Conservation (phyloP, 2,329 filamentous ascomycete species). For the Aspergillus terreus region DNA sequence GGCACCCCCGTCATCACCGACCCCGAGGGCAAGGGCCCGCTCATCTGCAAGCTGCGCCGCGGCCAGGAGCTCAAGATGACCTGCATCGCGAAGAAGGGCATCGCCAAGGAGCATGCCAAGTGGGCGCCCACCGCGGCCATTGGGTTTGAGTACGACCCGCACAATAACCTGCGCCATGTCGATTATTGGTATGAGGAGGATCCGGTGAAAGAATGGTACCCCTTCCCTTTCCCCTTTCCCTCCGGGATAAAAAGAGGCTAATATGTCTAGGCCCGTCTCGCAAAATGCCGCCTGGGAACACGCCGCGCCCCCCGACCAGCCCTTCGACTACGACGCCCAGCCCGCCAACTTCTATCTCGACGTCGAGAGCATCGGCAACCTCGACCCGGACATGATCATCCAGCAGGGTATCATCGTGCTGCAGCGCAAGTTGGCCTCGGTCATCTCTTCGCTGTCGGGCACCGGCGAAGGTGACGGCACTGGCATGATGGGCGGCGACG, state of each 20-base stretch:
- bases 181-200: slow-evolving; percentile 95
- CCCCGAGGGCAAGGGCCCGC: slow-evolving; percentile 71
- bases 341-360: slow-evolving; percentile 89
- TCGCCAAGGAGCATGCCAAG: slow-evolving; percentile 97
- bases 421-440: slow-evolving; percentile 81
- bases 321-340: slow-evolving; percentile 85
- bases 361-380: slow-evolving; percentile 80
- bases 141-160: slow-evolving; percentile 96
- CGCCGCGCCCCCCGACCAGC: slow-evolving; percentile 72
- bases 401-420: slow-evolving; percentile 83
- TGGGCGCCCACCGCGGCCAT: slow-evolving; percentile 92
- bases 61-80: slow-evolving; percentile 86
- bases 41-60: slow-evolving; percentile 86
- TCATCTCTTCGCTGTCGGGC: slow-evolving; percentile 64
- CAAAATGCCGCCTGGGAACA: slow-evolving; percentile 64
- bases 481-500: slow-evolving; percentile 43
- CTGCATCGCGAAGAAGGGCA: slow-evolving; percentile 96
- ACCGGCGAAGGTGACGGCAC: slow-evolving; percentile 51
- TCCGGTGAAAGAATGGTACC: slow-evolving; percentile 75
- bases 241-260: too few species aligned
- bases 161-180: slow-evolving; percentile 89
- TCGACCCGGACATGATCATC: slow-evolving; percentile 86
- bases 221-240: slow-evolving; percentile 23
- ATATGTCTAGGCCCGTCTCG: slow-evolving; percentile 33
- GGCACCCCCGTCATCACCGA: slow-evolving; percentile 83